These are phyloP conservation scores for Arctium lappa DNA, from an alignment of 129 eudicot species.

Conservation along the genomic window DNA sequence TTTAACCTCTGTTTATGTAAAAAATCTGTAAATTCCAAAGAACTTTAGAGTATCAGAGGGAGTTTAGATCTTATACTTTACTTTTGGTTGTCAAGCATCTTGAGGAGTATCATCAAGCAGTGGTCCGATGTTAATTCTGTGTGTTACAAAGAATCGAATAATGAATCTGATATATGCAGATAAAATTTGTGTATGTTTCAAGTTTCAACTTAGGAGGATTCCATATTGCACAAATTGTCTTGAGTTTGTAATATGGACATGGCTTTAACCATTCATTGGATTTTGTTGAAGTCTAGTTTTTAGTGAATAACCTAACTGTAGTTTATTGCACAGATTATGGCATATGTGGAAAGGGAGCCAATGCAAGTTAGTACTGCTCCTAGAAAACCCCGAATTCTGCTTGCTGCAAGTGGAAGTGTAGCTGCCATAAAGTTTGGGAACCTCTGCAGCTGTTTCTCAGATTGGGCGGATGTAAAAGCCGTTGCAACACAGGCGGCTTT, in stretches of 20 bases:
- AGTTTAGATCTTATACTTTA: neutral
- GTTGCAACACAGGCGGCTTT: slow-evolving; percentile 77
- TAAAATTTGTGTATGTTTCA: neutral
- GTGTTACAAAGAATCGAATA: neutral
- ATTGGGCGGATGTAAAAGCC: slow-evolving; percentile 92
- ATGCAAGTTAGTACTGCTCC: slow-evolving; percentile 27
- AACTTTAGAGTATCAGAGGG: neutral
- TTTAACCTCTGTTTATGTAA: neutral
- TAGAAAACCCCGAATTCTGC: slow-evolving; percentile 73
- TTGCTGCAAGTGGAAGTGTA: slow-evolving; percentile 96
- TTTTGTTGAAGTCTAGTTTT: no score
- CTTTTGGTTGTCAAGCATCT: neutral
- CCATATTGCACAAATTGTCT: neutral
- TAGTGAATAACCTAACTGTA: neutral
- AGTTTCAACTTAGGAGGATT: neutral
- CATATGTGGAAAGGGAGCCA: slow-evolving; percentile 27
- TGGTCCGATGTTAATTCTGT: neutral
- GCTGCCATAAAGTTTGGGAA: slow-evolving; percentile 89
- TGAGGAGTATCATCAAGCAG: neutral
- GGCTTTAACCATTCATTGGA: neutral
- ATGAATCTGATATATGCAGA: neutral
- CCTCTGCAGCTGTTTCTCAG: slow-evolving; percentile 80
- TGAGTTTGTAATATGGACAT: neutral
- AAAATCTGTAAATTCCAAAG: neutral
- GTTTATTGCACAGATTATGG: slow-evolving; percentile 35